phyloP scores from a whole-genome alignment of 495 filamentous ascomycete genomes.

The Hyaloscypha finlandica region DNA sequence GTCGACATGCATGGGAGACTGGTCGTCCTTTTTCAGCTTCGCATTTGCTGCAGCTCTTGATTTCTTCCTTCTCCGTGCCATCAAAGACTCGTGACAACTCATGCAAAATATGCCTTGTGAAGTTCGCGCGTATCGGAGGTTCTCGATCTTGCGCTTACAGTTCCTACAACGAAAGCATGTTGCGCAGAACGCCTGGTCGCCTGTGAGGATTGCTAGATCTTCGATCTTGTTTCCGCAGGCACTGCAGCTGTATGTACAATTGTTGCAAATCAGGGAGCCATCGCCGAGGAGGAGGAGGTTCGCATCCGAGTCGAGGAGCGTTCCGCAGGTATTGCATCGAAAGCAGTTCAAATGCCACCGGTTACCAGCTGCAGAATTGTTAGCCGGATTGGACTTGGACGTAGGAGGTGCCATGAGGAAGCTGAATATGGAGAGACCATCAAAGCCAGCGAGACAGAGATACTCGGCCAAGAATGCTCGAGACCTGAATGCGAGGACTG shows the following conservation, averaged over 20 bases:
- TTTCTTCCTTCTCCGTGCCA: slow-evolving; percentile 93
- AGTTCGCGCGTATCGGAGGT: slow-evolving; percentile 94
- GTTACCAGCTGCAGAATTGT: slow-evolving; percentile 72
- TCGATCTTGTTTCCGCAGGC: slow-evolving; percentile 98
- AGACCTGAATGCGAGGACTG: neutral
- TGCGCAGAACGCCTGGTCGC: slow-evolving; percentile 98
- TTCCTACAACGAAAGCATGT: slow-evolving; percentile 97
- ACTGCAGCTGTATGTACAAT: slow-evolving; percentile 99
- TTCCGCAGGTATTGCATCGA: slow-evolving; percentile 94
- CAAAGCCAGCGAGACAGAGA: neutral
- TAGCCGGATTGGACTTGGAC: slow-evolving; percentile 21
- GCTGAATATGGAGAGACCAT: neutral
- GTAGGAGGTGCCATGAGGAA: slow-evolving; percentile 4
- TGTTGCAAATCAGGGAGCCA: slow-evolving; percentile 97
- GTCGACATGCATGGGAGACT: slow-evolving; percentile 72
- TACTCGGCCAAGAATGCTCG: neutral
- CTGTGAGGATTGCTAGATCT: slow-evolving; percentile 95
- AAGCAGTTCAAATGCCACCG: slow-evolving; percentile 99
- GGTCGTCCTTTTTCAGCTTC: slow-evolving; percentile 60
- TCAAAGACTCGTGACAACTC: slow-evolving; percentile 98
- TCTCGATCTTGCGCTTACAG: slow-evolving; percentile 98
- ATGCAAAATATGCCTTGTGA: slow-evolving; percentile 99
- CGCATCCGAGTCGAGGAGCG: slow-evolving; percentile 95
- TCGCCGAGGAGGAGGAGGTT: slow-evolving; percentile 97
- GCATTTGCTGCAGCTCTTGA: slow-evolving; percentile 62